Evolutionary conservation across 106 monocot species (phyloP), one percentile per base, ranked within the genome.

Genomic region (Chionographis japonica): DNA sequence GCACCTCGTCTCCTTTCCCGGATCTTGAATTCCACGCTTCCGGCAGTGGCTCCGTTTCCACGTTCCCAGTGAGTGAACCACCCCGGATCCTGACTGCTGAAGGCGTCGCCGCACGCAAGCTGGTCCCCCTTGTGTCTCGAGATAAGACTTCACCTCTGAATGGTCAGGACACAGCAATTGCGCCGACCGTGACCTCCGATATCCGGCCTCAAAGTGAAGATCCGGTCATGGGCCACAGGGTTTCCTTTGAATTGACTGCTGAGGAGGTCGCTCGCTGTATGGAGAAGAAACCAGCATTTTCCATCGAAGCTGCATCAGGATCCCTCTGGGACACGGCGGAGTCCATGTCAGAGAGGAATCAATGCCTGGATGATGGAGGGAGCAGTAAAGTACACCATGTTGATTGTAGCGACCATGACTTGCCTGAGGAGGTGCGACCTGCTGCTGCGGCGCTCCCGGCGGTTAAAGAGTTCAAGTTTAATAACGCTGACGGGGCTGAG

Each of bases 211-310:
- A 50, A 4, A 62, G 27, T 36, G 50, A 38, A 59, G 79, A 79
- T 6, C 35, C 63, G 20, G 19, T 61, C 4, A 18, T 62, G 35
- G 69, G 79, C 60, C 83, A 81, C 37, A 62, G 76, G 40, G 72
- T 85, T n/a, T 84, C 90, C 8, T 90, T 94, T 80, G 90, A 94
- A 67, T 52, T 94, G 61, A 80, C 90, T 11, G 84, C 82, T 2
- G 87, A 85, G 65, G 84, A 94, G 9, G 77, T 87, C 9, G 76
- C 81, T 4, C 72, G 73, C 6, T 79, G 74, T 40, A 55, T 84
- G 40, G 85, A 72, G 60, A 81, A 77, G 68, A 83, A 81, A 69
- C 27, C 75, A 17, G 54, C 70, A 4, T 58, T 58, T 36, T 18
- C 73, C 4, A 73, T 35, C 4, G 69, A 65, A 49, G 37, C 67